A percentile compares a stretch with the other conserved stretches of the same genome.
phyloP scores from a whole-genome alignment of 139 green algal genomes.

The Ulvella scutata region DNA sequence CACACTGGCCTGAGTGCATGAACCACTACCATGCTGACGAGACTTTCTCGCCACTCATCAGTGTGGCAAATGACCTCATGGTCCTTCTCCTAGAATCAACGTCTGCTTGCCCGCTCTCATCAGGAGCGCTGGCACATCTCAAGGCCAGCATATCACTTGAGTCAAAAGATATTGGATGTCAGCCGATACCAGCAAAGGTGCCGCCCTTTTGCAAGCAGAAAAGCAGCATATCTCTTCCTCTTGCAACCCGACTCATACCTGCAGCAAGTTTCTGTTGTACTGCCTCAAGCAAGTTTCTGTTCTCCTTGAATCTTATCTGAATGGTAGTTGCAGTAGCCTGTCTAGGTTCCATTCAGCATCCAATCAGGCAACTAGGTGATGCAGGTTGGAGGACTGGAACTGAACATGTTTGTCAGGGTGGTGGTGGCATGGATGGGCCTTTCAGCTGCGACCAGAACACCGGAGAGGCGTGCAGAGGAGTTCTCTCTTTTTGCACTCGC shows the following conservation, averaged over 20 bases:
- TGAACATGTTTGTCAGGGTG: background rate
- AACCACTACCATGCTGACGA: background rate
- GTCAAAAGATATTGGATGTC: too few relatives aligned
- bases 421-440: background rate
- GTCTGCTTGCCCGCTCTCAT: background rate
- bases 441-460: background rate
- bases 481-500: background rate
- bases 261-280: too few relatives aligned
- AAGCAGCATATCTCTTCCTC: too few relatives aligned
- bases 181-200: too few relatives aligned
- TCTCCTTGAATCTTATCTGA: too few relatives aligned
- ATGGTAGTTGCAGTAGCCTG: too few relatives aligned
- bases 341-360: too few relatives aligned
- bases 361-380: too few relatives aligned
- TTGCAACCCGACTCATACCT: too few relatives aligned
- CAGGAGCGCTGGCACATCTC: background rate
- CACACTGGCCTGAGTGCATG: background rate
- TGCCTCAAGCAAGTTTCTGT: too few relatives aligned
- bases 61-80: background rate
- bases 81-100: background rate
- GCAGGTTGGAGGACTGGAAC: background rate
- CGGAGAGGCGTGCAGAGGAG: background rate
- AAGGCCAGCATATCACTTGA: too few relatives aligned
- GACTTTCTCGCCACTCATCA: background rate
- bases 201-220: too few relatives aligned